Evolutionary conservation across 2,329 filamentous ascomycete genomes (phyloP).

Genomic region (Penicillium crustosum): DNA sequence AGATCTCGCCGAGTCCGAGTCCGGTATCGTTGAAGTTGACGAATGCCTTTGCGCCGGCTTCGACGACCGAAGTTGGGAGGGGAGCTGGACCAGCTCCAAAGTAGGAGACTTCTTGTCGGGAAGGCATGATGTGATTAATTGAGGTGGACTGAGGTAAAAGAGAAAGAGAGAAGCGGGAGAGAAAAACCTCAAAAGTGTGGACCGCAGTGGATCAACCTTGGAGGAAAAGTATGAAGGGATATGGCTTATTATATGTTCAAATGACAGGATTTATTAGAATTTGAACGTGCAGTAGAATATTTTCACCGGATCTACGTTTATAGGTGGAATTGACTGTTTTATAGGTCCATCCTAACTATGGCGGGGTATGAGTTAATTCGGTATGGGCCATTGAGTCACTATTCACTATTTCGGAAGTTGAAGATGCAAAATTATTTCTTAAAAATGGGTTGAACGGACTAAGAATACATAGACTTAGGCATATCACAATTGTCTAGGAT

Average conservation of each 20-base stretch:
- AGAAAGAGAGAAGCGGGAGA: conserved; percentile 12
- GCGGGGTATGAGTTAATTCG: conserved; percentile 21
- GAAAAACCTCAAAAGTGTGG: conserved; percentile 21
- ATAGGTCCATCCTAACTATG: conserved; percentile 10
- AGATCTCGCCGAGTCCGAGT: conserved; percentile 84
- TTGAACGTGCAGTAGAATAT: neutral
- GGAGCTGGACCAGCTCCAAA: conserved; percentile 90
- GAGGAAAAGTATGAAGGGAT: neutral
- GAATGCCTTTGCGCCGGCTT: conserved; percentile 72
- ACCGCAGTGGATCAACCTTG: conserved; percentile 26
- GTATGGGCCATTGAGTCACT: neutral
- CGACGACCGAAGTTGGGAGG: conserved; percentile 77
- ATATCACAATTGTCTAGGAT: neutral
- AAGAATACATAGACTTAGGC: no score
- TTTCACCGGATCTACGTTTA: conserved; percentile 10
- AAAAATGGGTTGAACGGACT: neutral
- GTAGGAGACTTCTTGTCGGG: conserved; percentile 73
- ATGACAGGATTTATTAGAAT: neutral
- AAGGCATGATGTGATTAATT: conserved; percentile 54
- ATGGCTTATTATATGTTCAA: neutral
- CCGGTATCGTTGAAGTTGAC: conserved; percentile 79
- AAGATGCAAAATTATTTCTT: neutral
- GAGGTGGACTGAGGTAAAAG: conserved; percentile 1
- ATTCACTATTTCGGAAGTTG: neutral
- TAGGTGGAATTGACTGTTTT: conserved; percentile 3